A percentile compares a stretch with the other conserved stretches of the same genome.
Evolutionary conservation across 768 basidiomycete genomes (phyloP).

Genomic region (Chalciporus piperatus): DNA sequence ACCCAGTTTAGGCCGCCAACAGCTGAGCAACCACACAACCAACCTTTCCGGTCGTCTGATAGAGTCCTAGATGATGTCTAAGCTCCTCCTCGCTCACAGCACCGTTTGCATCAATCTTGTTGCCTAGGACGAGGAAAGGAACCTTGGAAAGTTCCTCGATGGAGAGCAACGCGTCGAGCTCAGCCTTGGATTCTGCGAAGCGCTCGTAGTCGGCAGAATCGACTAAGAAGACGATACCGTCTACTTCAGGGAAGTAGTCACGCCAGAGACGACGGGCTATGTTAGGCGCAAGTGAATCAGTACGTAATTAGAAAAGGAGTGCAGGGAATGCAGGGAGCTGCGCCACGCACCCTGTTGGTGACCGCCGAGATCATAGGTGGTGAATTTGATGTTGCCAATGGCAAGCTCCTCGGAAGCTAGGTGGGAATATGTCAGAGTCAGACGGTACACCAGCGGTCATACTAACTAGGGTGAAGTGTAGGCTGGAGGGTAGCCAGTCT

Average conservation of each 20-base stretch:
- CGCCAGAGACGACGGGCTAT: slow-evolving; percentile 96
- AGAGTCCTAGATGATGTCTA: slow-evolving; percentile 90
- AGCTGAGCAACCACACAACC: slow-evolving; percentile 14
- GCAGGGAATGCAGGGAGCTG: neutral
- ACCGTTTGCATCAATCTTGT: slow-evolving; percentile 99
- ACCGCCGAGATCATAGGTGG: slow-evolving; percentile 96
- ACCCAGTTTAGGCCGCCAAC: neutral
- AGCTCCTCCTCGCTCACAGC: slow-evolving; percentile 98
- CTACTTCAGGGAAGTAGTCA: slow-evolving; percentile 99
- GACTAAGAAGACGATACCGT: slow-evolving; percentile 97
- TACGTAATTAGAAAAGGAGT: neutral
- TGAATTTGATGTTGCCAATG: slow-evolving; percentile 99
- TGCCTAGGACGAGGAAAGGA: slow-evolving; percentile 96
- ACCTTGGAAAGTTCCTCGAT: slow-evolving; percentile 96
- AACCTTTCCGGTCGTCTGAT: slow-evolving; percentile 99
- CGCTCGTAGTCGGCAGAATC: slow-evolving; percentile 97
- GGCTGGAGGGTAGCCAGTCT: slow-evolving; percentile 96
- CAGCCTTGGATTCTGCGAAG: slow-evolving; percentile 94
- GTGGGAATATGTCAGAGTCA: slow-evolving; percentile 7
- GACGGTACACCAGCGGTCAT: neutral
- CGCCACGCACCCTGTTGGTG: slow-evolving; percentile 81
- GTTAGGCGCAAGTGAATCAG: neutral
- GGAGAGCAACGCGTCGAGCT: slow-evolving; percentile 91
- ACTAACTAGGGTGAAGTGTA: slow-evolving; percentile 93
- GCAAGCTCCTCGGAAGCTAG: slow-evolving; percentile 97